Evolutionary conservation across 768 basidiomycete genomes (phyloP).

Genomic region (Panaeolus papilionaceus): DNA sequence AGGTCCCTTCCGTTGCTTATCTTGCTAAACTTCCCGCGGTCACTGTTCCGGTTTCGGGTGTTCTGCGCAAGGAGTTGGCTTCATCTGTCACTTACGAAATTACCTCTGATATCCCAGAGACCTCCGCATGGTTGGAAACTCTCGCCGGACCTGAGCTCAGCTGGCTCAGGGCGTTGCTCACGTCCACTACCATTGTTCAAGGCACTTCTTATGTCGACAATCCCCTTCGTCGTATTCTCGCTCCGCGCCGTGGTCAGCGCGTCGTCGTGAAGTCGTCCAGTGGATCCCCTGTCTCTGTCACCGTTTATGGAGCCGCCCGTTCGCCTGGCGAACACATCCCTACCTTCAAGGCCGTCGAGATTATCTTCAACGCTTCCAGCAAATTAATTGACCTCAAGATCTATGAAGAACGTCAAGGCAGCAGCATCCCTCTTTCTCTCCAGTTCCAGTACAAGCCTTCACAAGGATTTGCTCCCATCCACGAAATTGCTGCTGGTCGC

Average conservation of each 20-base stretch:
- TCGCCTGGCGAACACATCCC: slow-evolving; percentile 76
- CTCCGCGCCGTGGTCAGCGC: slow-evolving; percentile 81
- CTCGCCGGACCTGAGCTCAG: slow-evolving; percentile 82
- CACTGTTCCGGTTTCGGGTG: slow-evolving; percentile 41
- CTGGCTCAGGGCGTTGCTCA: slow-evolving; percentile 89
- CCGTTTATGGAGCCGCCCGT: slow-evolving; percentile 79
- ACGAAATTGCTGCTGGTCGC: slow-evolving; percentile 83
- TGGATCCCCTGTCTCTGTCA: slow-evolving; percentile 61
- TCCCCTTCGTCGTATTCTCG: slow-evolving; percentile 85
- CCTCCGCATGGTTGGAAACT: slow-evolving; percentile 79
- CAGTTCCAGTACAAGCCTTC: slow-evolving; percentile 88
- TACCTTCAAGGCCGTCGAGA: slow-evolving; percentile 84
- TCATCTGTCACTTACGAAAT: slow-evolving; percentile 57
- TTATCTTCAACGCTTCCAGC: slow-evolving; percentile 59
- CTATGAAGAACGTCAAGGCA: slow-evolving; percentile 81
- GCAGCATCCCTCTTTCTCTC: slow-evolving; percentile 80
- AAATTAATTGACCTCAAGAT: slow-evolving; percentile 73
- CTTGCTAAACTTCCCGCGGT: slow-evolving; percentile 57
- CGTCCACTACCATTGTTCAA: slow-evolving; percentile 85
- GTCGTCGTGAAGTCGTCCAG: slow-evolving; percentile 63
- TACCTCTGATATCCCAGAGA: slow-evolving; percentile 59
- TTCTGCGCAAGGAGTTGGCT: slow-evolving; percentile 48
- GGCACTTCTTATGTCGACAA: slow-evolving; percentile 88
- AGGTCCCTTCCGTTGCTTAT: slow-evolving; percentile 86
- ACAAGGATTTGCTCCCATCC: slow-evolving; percentile 90